These are phyloP conservation scores for Debaryomyces maramus DNA, from an alignment of 805 yeast genomes.

Conservation along the genomic window DNA sequence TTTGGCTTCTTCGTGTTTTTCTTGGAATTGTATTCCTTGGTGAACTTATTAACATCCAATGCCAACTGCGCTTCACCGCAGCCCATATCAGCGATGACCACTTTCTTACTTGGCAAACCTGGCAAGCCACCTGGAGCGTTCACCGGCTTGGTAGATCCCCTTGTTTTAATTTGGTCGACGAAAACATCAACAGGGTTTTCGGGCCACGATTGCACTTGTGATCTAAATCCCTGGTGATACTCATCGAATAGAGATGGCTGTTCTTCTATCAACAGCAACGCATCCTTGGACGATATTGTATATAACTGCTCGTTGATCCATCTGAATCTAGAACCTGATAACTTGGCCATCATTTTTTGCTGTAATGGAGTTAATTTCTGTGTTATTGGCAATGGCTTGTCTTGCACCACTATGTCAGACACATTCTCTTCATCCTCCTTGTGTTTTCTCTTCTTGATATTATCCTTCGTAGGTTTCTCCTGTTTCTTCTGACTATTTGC, in stretches of 20 bases:
- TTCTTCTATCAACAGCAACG: conserved; percentile 65
- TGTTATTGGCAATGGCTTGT: conserved; percentile 14
- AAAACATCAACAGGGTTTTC: conserved; percentile 96
- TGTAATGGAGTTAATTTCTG: conserved; percentile 78
- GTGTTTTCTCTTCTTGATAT: conserved; percentile 6
- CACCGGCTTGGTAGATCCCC: conserved; percentile 60
- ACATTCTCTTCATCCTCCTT: conserved; percentile 9
- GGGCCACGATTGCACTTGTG: conserved; percentile 97
- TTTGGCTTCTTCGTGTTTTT: conserved; percentile 33
- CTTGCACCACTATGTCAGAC: conserved; percentile 3
- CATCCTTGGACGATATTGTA: conserved; percentile 77
- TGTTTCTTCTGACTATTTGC: conserved; percentile 1
- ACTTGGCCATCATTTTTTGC: conserved; percentile 91
- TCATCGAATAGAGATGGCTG: conserved; percentile 92
- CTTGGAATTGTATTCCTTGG: conserved; percentile 29
- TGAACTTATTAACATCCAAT: conserved; percentile 55
- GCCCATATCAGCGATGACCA: conserved; percentile 97
- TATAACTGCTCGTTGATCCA: conserved; percentile 99
- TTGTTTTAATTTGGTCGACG: conserved; percentile 63
- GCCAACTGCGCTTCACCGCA: conserved; percentile 97
- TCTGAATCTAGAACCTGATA: conserved; percentile 92
- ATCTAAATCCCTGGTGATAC: conserved; percentile 91
- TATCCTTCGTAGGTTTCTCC: conserved; percentile 5
- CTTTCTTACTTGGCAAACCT: conserved; percentile 58
- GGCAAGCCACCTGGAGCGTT: conserved; percentile 97